A percentile compares a stretch with the other conserved stretches of the same genome.
Conservation (phyloP, 768 basidiomycete genomes). For the Leucogyrophana mollusca region DNA sequence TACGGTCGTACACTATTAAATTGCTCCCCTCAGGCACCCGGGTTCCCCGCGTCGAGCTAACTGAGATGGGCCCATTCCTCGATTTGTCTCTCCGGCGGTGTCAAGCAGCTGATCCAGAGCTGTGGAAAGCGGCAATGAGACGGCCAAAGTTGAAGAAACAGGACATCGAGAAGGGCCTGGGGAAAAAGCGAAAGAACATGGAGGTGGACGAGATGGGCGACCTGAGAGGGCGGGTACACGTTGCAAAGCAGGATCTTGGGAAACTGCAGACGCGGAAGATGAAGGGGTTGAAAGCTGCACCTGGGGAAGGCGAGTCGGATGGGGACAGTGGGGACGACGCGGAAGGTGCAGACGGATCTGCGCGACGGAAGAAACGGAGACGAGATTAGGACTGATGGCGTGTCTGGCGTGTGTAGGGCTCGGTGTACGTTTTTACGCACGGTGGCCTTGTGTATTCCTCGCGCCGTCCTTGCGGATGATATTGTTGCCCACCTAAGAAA, state of each 20-base stretch:
- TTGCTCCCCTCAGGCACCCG: slow-evolving; percentile 76
- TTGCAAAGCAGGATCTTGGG: slow-evolving; percentile 84
- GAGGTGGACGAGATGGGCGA: slow-evolving; percentile 99
- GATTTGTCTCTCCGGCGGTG: slow-evolving; percentile 80
- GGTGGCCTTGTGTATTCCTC: slow-evolving; percentile 4
- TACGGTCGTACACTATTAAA: slow-evolving; percentile 80
- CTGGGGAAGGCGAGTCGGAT: slow-evolving; percentile 20
- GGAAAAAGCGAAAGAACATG: slow-evolving; percentile 93
- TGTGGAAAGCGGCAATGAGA: slow-evolving; percentile 78
- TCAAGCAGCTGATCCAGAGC: slow-evolving; percentile 71
- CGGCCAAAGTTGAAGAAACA: slow-evolving; percentile 86
- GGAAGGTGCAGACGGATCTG: slow-evolving; percentile 19
- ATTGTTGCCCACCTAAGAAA: no score
- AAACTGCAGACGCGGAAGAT: slow-evolving; percentile 93
- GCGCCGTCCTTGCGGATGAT: slow-evolving; percentile 1
- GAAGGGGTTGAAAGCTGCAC: slow-evolving; percentile 76
- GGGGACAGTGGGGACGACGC: slow-evolving; percentile 5
- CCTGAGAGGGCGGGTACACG: slow-evolving; percentile 83
- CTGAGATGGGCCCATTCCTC: slow-evolving; percentile 88
- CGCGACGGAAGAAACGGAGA: slow-evolving; percentile 15
- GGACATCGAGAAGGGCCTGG: slow-evolving; percentile 81
- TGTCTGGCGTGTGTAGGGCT: slow-evolving; percentile 5
- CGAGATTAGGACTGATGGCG: slow-evolving; percentile 16
- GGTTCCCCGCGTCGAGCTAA: slow-evolving; percentile 78
- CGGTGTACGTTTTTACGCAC: not conserved